Evolutionary conservation across 2,329 filamentous ascomycete genomes (phyloP).

Genomic region (Verticillium longisporum): DNA sequence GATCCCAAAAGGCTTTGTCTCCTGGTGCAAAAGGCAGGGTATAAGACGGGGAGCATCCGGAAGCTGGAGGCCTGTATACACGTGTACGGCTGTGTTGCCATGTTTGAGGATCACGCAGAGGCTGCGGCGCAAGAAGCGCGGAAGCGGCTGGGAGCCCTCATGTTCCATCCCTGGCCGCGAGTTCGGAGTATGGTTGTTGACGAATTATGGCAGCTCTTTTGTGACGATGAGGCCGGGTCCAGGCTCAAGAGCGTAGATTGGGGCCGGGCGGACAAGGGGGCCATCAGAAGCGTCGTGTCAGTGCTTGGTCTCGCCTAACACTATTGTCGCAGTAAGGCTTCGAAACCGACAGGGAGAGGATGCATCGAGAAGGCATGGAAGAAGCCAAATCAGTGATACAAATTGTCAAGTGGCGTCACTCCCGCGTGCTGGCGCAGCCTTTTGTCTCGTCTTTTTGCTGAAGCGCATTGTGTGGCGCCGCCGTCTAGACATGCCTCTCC

Average conservation of each 20-base stretch:
- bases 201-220: constrained; percentile 46
- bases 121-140: constrained; percentile 46
- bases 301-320: constrained; percentile 31
- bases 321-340: not conserved
- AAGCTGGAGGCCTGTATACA: constrained; percentile 76
- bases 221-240: constrained; percentile 19
- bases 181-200: constrained; percentile 57
- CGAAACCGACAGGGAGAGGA: not conserved
- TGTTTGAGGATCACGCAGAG: constrained; percentile 19
- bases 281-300: constrained; percentile 34
- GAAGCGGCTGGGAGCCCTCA: constrained; percentile 64
- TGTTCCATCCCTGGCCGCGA: constrained; percentile 76
- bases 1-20: constrained; percentile 56
- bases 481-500: constrained; percentile 4
- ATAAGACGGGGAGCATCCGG: constrained; percentile 73
- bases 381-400: not conserved
- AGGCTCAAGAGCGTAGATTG: constrained; percentile 49
- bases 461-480: not conserved
- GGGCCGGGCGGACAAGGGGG: constrained; percentile 42
- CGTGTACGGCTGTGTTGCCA: constrained; percentile 66
- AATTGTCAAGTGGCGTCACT: not conserved
- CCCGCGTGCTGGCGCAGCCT: not conserved
- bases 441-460: not conserved
- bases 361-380: not conserved
- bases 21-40: constrained; percentile 69